Conservation (phyloP, 441 rosid genomes). For the Croton laevigatus region DNA sequence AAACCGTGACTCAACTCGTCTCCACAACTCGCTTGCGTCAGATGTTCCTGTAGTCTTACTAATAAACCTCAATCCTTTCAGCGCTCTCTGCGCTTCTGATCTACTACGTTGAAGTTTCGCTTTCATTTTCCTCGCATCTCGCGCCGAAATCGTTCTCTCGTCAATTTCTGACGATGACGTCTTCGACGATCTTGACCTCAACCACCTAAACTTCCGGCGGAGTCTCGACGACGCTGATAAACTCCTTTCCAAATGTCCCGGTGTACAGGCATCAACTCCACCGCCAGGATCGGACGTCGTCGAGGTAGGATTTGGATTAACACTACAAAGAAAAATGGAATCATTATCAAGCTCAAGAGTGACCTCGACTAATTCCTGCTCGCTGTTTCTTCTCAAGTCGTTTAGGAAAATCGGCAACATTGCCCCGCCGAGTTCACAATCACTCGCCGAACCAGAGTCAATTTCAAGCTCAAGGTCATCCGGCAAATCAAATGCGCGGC, state of each 20-base stretch:
- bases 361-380: conserved; percentile 66
- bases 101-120: conserved; percentile 63
- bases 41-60: conserved; percentile 46
- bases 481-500: conserved; percentile 47
- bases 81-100: conserved; percentile 76
- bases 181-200: conserved; percentile 52
- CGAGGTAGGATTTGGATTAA: conserved; percentile 38
- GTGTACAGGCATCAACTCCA: conserved; percentile 1
- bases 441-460: conserved; percentile 10
- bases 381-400: conserved; percentile 45
- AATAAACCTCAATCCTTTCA: conserved; percentile 75
- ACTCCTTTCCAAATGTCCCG: conserved; percentile 38
- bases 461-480: conserved; percentile 28
- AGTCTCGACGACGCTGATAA: conserved; percentile 60
- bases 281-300: conserved; percentile 14
- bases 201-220: conserved; percentile 52
- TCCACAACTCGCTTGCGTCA: conserved; percentile 61
- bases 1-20: conserved; percentile 62
- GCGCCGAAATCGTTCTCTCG: conserved; percentile 29
- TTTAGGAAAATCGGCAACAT: conserved; percentile 83
- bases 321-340: conserved; percentile 67
- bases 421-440: conserved; percentile 55
- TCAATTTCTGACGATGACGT: conserved; percentile 40
- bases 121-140: conserved; percentile 57
- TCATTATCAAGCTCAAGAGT: conserved; percentile 68